phyloP scores from a whole-genome alignment of 75 land plant genomes.

The Chamaecyparis obtusa region DNA sequence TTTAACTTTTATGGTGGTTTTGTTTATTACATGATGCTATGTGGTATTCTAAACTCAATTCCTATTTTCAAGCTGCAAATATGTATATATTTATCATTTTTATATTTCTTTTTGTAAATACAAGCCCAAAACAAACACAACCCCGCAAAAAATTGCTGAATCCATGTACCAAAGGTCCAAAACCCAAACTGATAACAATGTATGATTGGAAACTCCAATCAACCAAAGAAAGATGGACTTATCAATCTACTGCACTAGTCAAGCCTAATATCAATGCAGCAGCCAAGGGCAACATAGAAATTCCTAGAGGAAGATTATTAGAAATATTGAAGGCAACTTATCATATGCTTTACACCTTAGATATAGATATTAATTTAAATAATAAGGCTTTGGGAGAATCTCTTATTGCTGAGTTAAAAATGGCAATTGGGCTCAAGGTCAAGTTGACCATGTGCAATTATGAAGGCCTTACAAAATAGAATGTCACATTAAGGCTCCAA shows the following conservation, averaged over 20 bases:
- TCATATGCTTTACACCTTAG: background rate
- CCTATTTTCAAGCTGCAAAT: no score
- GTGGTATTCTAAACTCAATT: no score
- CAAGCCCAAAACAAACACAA: no score
- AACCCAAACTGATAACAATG: background rate
- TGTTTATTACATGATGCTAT: no score
- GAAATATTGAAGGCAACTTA: background rate
- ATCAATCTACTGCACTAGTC: background rate
- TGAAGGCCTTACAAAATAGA: background rate
- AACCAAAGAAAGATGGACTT: background rate
- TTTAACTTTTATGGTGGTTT: no score
- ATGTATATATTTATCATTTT: no score
- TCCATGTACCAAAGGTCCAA: background rate
- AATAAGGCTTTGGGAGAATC: background rate
- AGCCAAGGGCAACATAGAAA: background rate
- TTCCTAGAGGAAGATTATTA: background rate
- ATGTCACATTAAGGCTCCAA: no score
- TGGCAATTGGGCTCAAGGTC: background rate
- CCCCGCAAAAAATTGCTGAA: no score
- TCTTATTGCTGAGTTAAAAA: background rate
- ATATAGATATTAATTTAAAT: background rate
- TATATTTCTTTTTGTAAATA: no score
- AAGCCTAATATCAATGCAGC: background rate
- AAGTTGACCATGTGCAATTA: background rate
- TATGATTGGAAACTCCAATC: background rate